These are phyloP conservation scores for Macrocybe sp. DNA, from an alignment of 1,284 basidiomycete genomes.

Conservation along the genomic window DNA sequence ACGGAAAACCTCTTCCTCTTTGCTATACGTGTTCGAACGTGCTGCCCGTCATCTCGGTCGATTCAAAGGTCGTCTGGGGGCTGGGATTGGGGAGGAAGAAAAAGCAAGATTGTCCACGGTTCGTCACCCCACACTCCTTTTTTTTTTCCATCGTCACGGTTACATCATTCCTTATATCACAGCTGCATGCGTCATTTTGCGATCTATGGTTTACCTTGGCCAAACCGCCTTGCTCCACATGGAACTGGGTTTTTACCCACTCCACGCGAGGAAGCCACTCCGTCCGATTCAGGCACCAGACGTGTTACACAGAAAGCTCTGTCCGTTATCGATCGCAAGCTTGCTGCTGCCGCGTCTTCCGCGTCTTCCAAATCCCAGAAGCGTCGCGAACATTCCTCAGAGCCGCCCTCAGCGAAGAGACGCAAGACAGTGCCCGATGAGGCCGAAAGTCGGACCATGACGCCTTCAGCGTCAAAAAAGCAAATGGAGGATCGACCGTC, in stretches of 20 bases:
- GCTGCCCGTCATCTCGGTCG: slow-evolving; percentile 67
- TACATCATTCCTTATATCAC: background rate
- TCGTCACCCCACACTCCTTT: slow-evolving; percentile 20
- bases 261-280: slow-evolving; percentile 49
- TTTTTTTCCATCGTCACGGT: slow-evolving; percentile 8
- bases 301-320: slow-evolving; percentile 45
- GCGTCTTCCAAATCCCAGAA: slow-evolving; percentile 22
- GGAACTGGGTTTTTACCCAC: slow-evolving; percentile 42
- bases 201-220: slow-evolving; percentile 70
- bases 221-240: slow-evolving; percentile 49
- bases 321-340: slow-evolving; percentile 49
- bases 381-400: slow-evolving; percentile 28
- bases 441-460: too few relatives aligned
- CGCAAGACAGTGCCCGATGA: slow-evolving; percentile 27
- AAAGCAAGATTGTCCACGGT: slow-evolving; percentile 72
- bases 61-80: slow-evolving; percentile 70
- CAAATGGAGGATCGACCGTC: too few relatives aligned
- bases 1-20: slow-evolving; percentile 54
- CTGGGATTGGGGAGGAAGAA: slow-evolving; percentile 51
- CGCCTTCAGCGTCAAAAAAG: too few relatives aligned
- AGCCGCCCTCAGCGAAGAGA: slow-evolving; percentile 38
- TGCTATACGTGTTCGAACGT: slow-evolving; percentile 65
- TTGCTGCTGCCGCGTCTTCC: slow-evolving; percentile 32
- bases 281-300: slow-evolving; percentile 34
- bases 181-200: slow-evolving; percentile 75